These are phyloP conservation scores for Verticillium isaacii DNA, from an alignment of 2,329 filamentous ascomycete species.

Conservation along the genomic window DNA sequence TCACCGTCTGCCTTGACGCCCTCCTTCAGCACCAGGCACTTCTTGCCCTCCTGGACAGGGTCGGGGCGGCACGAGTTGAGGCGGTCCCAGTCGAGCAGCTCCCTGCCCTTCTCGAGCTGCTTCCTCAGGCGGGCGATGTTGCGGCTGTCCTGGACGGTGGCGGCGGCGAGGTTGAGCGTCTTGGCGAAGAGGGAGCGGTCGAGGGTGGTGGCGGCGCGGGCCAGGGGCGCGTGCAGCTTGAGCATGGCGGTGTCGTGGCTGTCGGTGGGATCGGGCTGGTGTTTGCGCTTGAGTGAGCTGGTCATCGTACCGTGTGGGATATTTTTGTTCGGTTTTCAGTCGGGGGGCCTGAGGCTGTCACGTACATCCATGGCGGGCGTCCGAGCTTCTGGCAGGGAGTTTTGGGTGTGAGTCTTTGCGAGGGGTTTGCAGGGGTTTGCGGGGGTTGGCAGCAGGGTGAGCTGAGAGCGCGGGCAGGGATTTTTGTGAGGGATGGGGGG, in stretches of 20 bases:
- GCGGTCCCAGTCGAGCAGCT: conserved; percentile 61
- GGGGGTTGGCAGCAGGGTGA: too few relatives aligned
- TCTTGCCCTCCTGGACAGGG: conserved; percentile 55
- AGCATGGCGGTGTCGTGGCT: conserved; percentile 33
- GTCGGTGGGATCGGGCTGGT: not conserved
- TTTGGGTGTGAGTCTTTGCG: not conserved
- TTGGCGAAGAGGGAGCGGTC: conserved; percentile 81
- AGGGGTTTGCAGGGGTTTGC: not conserved
- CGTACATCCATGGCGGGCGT: not conserved
- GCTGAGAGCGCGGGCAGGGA: not conserved
- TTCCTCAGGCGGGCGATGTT: conserved; percentile 70
- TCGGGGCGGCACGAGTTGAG: conserved; percentile 59
- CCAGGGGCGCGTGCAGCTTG: conserved; percentile 72
- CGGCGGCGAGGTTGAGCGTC: conserved; percentile 71
- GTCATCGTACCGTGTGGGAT: not conserved
- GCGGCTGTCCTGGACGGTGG: conserved; percentile 68
- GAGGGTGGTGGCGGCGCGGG: conserved; percentile 73
- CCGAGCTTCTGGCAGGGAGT: conserved; percentile 2
- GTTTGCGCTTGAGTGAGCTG: not conserved
- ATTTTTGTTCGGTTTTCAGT: not conserved
- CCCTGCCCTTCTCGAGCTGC: conserved; percentile 58
- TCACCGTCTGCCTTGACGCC: conserved; percentile 49
- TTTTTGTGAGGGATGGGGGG: not conserved
- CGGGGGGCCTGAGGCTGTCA: not conserved
- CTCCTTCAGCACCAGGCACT: conserved; percentile 57